phyloP scores from a whole-genome alignment of 257 asterid genomes.

The Phtheirospermum japonicum region DNA sequence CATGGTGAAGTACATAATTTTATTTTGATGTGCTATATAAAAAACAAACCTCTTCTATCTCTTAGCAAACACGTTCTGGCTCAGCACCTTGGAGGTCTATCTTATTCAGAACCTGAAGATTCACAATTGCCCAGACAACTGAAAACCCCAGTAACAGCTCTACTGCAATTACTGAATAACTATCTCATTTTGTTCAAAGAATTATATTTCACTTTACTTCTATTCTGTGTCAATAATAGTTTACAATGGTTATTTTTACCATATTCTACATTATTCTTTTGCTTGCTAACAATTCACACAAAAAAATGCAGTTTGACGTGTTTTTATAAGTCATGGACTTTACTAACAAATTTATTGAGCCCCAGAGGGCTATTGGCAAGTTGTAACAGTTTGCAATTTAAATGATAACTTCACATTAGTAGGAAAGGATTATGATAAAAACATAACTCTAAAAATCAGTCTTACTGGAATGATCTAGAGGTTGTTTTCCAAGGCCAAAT shows the following conservation, averaged over 20 bases:
- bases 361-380: slow-evolving; percentile 11
- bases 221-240: background rate
- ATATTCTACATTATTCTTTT: slow-evolving; percentile 3
- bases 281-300: no score
- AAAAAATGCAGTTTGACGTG: no score
- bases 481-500: slow-evolving; percentile 96
- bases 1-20: slow-evolving; percentile 1
- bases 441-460: slow-evolving; percentile 17
- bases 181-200: slow-evolving; percentile 15
- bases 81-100: slow-evolving; percentile 99
- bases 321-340: slow-evolving; percentile 20
- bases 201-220: slow-evolving; percentile 13
- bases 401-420: no score
- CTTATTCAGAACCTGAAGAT: slow-evolving; percentile 90
- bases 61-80: slow-evolving; percentile 80
- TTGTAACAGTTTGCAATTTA: slow-evolving; percentile 9
- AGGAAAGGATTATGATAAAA: slow-evolving; percentile 16
- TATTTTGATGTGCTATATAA: slow-evolving; percentile 20
- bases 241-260: background rate
- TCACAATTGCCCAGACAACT: slow-evolving; percentile 11
- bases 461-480: slow-evolving; percentile 97
- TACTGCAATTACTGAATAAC: slow-evolving; percentile 12
- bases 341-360: slow-evolving; percentile 14
- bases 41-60: slow-evolving; percentile 95
- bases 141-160: slow-evolving; percentile 13